Conservation (phyloP, 768 basidiomycete species). For the Dentipellis sp. region DNA sequence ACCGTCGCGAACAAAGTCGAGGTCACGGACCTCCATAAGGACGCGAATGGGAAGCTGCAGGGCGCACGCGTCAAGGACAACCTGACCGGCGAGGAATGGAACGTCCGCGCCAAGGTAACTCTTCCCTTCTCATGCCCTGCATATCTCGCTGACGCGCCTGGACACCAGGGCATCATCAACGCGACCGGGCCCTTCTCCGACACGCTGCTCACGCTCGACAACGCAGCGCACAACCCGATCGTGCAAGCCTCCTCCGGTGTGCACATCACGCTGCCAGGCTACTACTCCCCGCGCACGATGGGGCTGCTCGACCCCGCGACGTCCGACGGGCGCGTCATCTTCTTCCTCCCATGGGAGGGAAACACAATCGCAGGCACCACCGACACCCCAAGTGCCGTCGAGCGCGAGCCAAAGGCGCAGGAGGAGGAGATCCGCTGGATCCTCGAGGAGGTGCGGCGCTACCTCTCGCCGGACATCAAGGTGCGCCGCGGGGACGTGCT, state of each 20-base stretch:
- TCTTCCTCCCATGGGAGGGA: conserved; percentile 98
- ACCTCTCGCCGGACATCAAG: conserved; percentile 86
- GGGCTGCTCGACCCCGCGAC: conserved; percentile 93
- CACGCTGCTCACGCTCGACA: conserved; percentile 72
- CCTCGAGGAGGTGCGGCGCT: conserved; percentile 83
- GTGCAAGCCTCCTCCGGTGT: conserved; percentile 90
- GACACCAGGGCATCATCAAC: conserved; percentile 76
- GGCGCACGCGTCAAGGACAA: conserved; percentile 76
- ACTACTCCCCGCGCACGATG: conserved; percentile 93
- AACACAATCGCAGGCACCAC: conserved; percentile 97
- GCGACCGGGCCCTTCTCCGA: conserved; percentile 95
- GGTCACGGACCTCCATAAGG: conserved; percentile 71
- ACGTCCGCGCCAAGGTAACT: conserved; percentile 68
- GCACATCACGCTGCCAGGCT: conserved; percentile 94
- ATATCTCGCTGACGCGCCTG: background rate
- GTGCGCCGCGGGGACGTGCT: conserved; percentile 93
- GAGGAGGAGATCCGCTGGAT: conserved; percentile 98
- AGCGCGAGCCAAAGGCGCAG: conserved; percentile 65
- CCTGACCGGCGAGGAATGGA: conserved; percentile 75
- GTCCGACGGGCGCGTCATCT: conserved; percentile 94
- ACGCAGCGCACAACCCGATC: conserved; percentile 70
- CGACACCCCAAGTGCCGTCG: conserved; percentile 69
- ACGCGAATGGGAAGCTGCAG: conserved; percentile 47
- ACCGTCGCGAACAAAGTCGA: conserved; percentile 84
- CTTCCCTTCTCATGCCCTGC: background rate